Evolutionary conservation across 495 filamentous ascomycete species (phyloP).

Genomic region (Talaromyces liani): DNA sequence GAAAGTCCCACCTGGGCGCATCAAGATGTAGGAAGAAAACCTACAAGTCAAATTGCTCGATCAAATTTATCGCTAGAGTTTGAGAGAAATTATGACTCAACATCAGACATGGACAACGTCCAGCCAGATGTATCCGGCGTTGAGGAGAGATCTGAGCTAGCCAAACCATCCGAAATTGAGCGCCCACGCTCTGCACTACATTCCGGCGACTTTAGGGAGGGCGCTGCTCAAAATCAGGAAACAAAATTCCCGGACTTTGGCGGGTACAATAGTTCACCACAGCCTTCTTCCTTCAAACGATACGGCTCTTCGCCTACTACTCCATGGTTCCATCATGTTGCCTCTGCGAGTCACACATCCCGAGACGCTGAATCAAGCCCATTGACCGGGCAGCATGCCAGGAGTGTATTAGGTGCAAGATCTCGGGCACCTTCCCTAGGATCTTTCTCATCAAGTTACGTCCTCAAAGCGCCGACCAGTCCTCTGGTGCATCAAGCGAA

Average conservation of each 20-base stretch:
- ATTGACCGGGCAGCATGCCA: constrained; percentile 13
- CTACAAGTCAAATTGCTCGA: neutral
- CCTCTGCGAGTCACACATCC: constrained; percentile 15
- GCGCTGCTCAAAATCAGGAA: constrained; percentile 25
- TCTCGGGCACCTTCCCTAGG: constrained; percentile 58
- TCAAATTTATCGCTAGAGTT: neutral
- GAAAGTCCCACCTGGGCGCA: neutral
- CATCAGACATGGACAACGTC: neutral
- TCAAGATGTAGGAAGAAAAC: neutral
- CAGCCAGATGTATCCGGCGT: neutral
- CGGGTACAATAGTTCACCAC: constrained; percentile 13
- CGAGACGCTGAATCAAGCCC: constrained; percentile 11
- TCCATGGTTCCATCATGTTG: constrained; percentile 37
- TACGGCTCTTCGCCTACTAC: constrained; percentile 40
- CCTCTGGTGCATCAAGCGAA: constrained; percentile 86
- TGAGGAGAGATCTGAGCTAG: constrained; percentile 19
- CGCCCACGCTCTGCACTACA: constrained; percentile 83
- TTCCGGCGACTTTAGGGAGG: constrained; percentile 76
- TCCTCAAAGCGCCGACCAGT: constrained; percentile 83
- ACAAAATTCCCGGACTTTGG: constrained; percentile 11
- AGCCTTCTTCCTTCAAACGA: neutral
- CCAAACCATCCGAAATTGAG: constrained; percentile 54
- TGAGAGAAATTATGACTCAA: neutral
- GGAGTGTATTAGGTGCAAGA: constrained; percentile 16
- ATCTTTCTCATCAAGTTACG: constrained; percentile 74